A percentile compares a stretch with the other conserved stretches of the same genome.
phyloP scores from a whole-genome alignment of 768 basidiomycete genomes.

The Suillus ampliporus region DNA sequence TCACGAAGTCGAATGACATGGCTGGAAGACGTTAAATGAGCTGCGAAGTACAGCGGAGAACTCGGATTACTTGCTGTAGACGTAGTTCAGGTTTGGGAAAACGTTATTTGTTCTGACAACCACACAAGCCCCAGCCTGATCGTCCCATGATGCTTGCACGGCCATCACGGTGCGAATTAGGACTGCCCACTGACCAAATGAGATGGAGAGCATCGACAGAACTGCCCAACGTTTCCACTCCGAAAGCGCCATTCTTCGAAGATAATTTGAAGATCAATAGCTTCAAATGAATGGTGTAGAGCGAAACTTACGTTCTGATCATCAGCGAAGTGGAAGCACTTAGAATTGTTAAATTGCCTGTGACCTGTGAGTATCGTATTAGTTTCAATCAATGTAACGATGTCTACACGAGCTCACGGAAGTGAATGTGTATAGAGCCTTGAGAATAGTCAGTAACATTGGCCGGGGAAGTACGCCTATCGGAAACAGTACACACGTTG shows the following conservation, averaged over 20 bases:
- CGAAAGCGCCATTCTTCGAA: slow-evolving; percentile 70
- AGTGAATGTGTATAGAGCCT: slow-evolving; percentile 74
- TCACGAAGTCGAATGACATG: slow-evolving; percentile 71
- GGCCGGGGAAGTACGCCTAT: not conserved
- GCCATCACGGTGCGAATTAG: slow-evolving; percentile 75
- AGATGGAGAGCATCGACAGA: slow-evolving; percentile 56
- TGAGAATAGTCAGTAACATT: slow-evolving; percentile 13
- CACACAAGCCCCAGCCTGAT: slow-evolving; percentile 46
- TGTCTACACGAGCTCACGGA: slow-evolving; percentile 47
- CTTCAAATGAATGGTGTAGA: slow-evolving; percentile 17
- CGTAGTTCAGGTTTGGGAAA: slow-evolving; percentile 67
- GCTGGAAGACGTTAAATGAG: slow-evolving; percentile 43
- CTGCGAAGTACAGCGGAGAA: slow-evolving; percentile 1
- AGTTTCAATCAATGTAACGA: slow-evolving; percentile 6
- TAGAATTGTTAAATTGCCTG: slow-evolving; percentile 70
- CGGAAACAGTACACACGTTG: slow-evolving; percentile 44
- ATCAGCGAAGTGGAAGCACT: slow-evolving; percentile 71
- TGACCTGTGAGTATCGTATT: slow-evolving; percentile 46
- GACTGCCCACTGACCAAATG: slow-evolving; percentile 67
- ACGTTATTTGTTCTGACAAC: slow-evolving; percentile 59
- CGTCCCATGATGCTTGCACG: slow-evolving; percentile 60
- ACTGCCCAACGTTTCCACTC: slow-evolving; percentile 59
- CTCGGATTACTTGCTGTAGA: slow-evolving; percentile 60
- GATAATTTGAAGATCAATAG: slow-evolving; percentile 28
- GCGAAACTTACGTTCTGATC: slow-evolving; percentile 60